Conservation (phyloP, 2,329 filamentous ascomycete genomes). For the Phyllachora maydis region DNA sequence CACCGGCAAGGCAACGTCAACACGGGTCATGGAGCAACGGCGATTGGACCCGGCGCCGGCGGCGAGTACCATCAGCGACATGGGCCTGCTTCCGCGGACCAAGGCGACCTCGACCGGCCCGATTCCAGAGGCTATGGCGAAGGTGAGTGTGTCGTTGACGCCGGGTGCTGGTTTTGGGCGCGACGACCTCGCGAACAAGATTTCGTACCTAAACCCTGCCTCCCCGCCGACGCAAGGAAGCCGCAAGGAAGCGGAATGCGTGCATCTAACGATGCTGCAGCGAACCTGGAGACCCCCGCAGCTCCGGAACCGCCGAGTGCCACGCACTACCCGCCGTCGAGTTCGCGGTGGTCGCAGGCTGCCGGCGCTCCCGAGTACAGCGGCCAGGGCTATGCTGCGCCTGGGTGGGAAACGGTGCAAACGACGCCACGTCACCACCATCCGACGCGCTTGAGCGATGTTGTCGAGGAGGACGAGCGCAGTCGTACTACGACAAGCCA, state of each 20-base stretch:
- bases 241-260: no score
- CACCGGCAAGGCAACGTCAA: no score
- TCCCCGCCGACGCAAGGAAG: conserved; percentile 15
- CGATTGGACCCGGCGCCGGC: no score
- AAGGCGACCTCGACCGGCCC: no score
- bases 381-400: conserved; percentile 42
- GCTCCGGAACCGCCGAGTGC: conserved; percentile 14
- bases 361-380: conserved; percentile 35
- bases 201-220: conserved; percentile 26
- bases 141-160: conserved; percentile 51
- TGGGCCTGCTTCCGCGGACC: no score
- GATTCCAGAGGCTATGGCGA: conserved; percentile 41
- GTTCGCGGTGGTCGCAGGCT: conserved; percentile 19
- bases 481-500: conserved; percentile 55
- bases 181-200: conserved; percentile 38
- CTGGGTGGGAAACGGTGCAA: conserved; percentile 58
- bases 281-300: conserved; percentile 35
- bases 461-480: conserved; percentile 66
- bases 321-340: conserved; percentile 14
- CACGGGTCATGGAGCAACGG: no score
- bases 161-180: conserved; percentile 36
- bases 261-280: conserved; percentile 28
- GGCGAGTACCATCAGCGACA: no score
- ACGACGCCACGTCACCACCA: conserved; percentile 73
- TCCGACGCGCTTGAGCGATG: conserved; percentile 73